Base-by-base conservation (phyloP, 495 filamentous ascomycete species). In the Neurospora terricola region DNA sequence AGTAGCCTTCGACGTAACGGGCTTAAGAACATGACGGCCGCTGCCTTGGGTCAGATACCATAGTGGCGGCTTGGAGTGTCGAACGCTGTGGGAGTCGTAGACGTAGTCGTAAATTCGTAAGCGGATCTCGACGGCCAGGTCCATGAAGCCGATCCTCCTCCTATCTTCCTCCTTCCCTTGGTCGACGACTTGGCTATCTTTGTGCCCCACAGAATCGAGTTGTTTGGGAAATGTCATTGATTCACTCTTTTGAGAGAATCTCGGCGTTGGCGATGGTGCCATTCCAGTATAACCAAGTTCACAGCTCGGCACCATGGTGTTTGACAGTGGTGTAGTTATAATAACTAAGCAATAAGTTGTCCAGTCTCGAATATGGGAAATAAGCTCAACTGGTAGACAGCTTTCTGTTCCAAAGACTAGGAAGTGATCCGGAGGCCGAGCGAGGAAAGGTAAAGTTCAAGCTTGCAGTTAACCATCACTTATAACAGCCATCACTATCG, bases 31-130 rank as follows among this genome's bases (percentile, higher is more conserved):
- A 59, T 81, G 78, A n/a, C 74, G 72, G 16, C 75, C 73, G 54
- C 75, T 71, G n/a, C 71, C 39, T 21, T 78, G 77, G 27, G 75
- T 78, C 30, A 79, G 81, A 73, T 80, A 81, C 70, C 78, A 76
- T 38, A 76, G 80, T 8, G 71, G 70, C 27, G 83, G 75, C 45
- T 88, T 84, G 5, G 82, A 81, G 71, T 87, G 85, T 38, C 85
- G 83, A n/a, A 81, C 79, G 9, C 76, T 74, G 48, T 37, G 77
- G 45, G 76, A 54, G 71, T 77, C 72, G 72, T 80, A 77, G 4
- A 80, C 42, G 75, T 75, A 79, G 72, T 68, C 69, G 74, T 83
- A 84, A 69, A 84, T 79, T 69, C 79, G 75, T 27, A 78, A 73
- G 34, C 82, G 76, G 54, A 81, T 78, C 70, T 83, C 81, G 38